These are phyloP conservation scores for Alloteropsis angusta DNA, from an alignment of 202 grass and related monocot species.

Conservation along the genomic window DNA sequence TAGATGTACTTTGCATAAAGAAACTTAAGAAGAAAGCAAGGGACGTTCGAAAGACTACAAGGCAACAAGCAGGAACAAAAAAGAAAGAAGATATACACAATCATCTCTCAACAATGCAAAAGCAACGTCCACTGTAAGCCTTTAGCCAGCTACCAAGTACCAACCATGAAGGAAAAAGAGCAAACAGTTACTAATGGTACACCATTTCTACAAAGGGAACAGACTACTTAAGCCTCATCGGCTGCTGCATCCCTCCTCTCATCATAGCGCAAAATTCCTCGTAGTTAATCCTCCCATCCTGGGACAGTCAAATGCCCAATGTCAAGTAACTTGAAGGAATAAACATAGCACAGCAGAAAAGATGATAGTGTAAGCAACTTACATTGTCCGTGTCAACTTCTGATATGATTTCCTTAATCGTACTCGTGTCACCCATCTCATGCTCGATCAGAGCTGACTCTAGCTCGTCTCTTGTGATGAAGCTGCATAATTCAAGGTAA, in stretches of 20 bases:
- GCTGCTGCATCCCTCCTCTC: constrained; percentile 83
- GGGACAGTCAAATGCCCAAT: constrained; percentile 8
- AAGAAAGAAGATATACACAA: constrained; percentile 42
- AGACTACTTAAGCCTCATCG: constrained; percentile 60
- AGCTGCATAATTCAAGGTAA: constrained; percentile 44
- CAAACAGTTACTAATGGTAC: constrained; percentile 17
- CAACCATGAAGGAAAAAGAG: constrained; percentile 17
- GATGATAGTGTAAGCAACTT: background rate
- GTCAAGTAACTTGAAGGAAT: constrained; percentile 11
- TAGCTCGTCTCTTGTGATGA: constrained; percentile 92
- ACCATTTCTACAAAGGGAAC: constrained; percentile 26
- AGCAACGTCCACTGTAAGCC: constrained; percentile 12
- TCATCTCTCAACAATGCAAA: constrained; percentile 31
- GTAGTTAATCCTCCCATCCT: constrained; percentile 98
- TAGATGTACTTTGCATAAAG: constrained; percentile 23
- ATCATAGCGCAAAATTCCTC: constrained; percentile 96
- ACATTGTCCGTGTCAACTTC: constrained; percentile 97
- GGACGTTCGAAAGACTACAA: constrained; percentile 5
- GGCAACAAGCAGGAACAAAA: constrained; percentile 5
- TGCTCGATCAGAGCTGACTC: constrained; percentile 85
- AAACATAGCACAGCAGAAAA: background rate
- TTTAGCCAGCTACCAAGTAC: constrained; percentile 10
- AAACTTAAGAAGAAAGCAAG: constrained; percentile 18
- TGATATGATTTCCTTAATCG: constrained; percentile 95
- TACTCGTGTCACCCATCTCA: constrained; percentile 74